A percentile compares a stretch with the other conserved stretches of the same genome.
Conservation (phyloP, 2,329 filamentous ascomycete species). For the Westerdykella aurantiaca region DNA sequence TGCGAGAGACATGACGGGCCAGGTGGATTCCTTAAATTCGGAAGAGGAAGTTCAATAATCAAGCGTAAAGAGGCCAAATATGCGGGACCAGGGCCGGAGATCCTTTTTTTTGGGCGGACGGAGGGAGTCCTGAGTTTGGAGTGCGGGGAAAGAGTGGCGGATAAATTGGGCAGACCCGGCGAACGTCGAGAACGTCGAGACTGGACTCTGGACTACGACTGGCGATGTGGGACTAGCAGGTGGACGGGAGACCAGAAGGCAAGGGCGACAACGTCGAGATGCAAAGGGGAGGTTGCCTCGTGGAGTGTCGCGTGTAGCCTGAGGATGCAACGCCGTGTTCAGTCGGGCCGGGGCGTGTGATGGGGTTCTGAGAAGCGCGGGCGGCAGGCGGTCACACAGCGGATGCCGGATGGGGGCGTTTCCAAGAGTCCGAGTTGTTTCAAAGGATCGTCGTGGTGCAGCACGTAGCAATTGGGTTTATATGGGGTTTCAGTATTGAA, state of each 20-base stretch:
- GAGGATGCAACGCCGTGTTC: slow-evolving; percentile 21
- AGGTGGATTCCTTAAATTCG: slow-evolving; percentile 20
- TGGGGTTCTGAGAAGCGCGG: slow-evolving; percentile 6
- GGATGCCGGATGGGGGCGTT: too few species aligned
- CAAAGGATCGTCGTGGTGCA: too few species aligned
- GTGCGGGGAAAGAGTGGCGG: slow-evolving; percentile 31
- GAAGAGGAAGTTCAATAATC: slow-evolving; percentile 19
- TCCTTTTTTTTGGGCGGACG: slow-evolving; percentile 13
- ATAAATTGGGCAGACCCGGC: slow-evolving; percentile 27
- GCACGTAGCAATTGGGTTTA: too few species aligned
- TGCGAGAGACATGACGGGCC: slow-evolving; percentile 52
- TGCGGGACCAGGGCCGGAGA: slow-evolving; percentile 27
- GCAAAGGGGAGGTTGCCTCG: slow-evolving; percentile 11
- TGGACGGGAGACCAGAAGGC: slow-evolving; percentile 4
- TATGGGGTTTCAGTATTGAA: neutral
- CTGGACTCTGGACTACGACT: slow-evolving; percentile 2
- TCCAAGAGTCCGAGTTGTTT: slow-evolving; percentile 6
- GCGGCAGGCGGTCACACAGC: too few species aligned
- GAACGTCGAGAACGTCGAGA: neutral
- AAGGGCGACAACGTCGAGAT: neutral
- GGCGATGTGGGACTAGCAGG: slow-evolving; percentile 13
- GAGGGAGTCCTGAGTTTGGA: slow-evolving; percentile 18
- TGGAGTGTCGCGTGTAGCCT: slow-evolving; percentile 18
- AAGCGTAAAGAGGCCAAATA: slow-evolving; percentile 20
- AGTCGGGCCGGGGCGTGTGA: slow-evolving; percentile 23